phyloP scores from a whole-genome alignment of 495 filamentous ascomycete species.

The Aspergillus biplanus region DNA sequence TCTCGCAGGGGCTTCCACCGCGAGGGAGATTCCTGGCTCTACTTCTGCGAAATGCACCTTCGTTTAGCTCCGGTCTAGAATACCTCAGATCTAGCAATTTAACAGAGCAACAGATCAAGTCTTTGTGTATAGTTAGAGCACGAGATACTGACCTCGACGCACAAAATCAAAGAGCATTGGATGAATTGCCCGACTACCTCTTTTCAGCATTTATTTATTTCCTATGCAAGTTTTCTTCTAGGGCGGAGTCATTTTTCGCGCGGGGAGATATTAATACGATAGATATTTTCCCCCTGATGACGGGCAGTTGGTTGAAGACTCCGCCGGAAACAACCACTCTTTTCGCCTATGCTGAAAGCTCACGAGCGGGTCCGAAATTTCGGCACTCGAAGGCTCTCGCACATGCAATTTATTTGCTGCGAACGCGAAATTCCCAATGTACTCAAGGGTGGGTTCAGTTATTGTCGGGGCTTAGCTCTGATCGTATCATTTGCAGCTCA shows the following conservation, averaged over 20 bases:
- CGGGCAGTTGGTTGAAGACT: conserved; percentile 13
- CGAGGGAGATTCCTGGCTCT: conserved; percentile 47
- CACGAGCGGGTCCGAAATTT: conserved; percentile 15
- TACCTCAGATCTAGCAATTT: conserved; percentile 46
- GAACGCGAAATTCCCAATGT: conserved; percentile 32
- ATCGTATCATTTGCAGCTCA: conserved; percentile 23
- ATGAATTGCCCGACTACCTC: conserved; percentile 42
- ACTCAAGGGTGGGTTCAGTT: conserved; percentile 46
- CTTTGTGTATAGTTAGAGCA: conserved; percentile 35
- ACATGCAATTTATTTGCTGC: conserved; percentile 49
- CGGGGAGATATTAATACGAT: conserved; percentile 32
- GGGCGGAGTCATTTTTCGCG: conserved; percentile 3
- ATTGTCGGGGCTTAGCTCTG: conserved; percentile 33
- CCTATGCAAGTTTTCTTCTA: conserved; percentile 39
- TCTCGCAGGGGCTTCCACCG: conserved; percentile 48
- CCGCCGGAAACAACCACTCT: conserved; percentile 24
- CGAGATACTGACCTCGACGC: conserved; percentile 22
- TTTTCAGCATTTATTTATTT: conserved; percentile 55
- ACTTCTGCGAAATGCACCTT: conserved; percentile 49
- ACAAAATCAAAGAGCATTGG: conserved; percentile 27
- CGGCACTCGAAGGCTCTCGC: conserved; percentile 39
- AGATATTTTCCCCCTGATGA: conserved; percentile 39
- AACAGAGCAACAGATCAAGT: conserved; percentile 36
- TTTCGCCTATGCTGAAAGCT: conserved; percentile 25
- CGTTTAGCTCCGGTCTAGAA: conserved; percentile 41